Evolutionary conservation across 78 protist genomes (phyloP).

Genomic region (Dictyostelium intermedium): DNA sequence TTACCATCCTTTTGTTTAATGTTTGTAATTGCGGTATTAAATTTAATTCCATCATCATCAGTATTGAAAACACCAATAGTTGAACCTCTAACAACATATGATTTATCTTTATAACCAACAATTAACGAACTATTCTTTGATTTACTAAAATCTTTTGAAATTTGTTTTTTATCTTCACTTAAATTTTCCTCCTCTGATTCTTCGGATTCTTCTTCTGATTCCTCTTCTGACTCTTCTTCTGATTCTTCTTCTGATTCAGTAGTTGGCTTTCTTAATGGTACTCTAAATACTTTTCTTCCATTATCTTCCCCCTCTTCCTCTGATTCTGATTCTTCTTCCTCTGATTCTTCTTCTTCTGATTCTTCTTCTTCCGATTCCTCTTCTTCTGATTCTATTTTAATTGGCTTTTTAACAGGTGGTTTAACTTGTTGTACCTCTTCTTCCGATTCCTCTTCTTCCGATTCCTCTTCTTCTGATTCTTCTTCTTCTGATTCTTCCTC

Average conservation of each 20-base stretch:
- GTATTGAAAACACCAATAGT: conserved; percentile 81
- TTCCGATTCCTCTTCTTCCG: not conserved
- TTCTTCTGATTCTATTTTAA: not conserved
- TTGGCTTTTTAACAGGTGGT: not conserved
- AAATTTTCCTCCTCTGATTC: conserved; percentile 3
- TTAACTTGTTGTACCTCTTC: not conserved
- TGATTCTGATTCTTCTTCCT: conserved; percentile 7
- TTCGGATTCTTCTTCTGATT: not conserved
- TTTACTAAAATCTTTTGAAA: conserved; percentile 8
- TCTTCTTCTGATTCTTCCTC: not conserved
- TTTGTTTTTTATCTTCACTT: not conserved
- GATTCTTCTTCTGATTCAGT: not conserved
- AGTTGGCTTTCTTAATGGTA: conserved; percentile 15
- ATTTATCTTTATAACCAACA: conserved; percentile 76
- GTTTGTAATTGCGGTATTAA: conserved; percentile 49
- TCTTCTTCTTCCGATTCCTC: conserved; percentile 22
- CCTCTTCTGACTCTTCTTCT: not conserved
- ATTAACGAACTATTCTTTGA: conserved; percentile 58
- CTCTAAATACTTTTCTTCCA: not conserved
- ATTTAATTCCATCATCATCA: conserved; percentile 61
- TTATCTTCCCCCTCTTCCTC: conserved; percentile 8
- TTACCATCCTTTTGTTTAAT: conserved; percentile 55
- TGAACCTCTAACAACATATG: conserved; percentile 81
- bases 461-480: not conserved
- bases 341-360: conserved; percentile 10